Evolutionary conservation across 108 stramenopile species (phyloP).

Genomic region (Cyclotella baltica): DNA sequence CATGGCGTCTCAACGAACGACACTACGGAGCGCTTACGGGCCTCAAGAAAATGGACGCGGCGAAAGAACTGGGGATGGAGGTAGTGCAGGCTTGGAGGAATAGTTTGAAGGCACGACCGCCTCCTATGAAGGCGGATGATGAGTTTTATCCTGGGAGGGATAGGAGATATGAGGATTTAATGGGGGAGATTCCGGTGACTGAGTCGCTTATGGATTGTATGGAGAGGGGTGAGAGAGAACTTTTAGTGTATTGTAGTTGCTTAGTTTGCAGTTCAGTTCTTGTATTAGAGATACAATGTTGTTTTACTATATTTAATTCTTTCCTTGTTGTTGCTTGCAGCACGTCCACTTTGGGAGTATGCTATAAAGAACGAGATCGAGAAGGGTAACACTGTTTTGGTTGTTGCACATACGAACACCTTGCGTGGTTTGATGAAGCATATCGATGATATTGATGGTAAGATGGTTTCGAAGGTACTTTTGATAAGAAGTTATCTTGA

Average conservation of each 20-base stretch:
- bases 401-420: constrained; percentile 84
- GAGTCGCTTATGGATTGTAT: constrained; percentile 69
- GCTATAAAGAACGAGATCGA: constrained; percentile 61
- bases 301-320: too few relatives aligned
- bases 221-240: constrained; percentile 57
- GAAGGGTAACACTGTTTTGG: constrained; percentile 73
- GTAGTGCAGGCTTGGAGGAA: constrained; percentile 75
- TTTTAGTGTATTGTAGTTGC: not conserved
- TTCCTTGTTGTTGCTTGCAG: not conserved
- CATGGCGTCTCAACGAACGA: constrained; percentile 86
- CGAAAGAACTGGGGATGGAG: constrained; percentile 62
- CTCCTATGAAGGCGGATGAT: constrained; percentile 59
- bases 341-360: constrained; percentile 72
- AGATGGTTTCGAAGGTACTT: not conserved
- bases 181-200: constrained; percentile 55
- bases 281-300: too few relatives aligned
- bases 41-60: constrained; percentile 70
- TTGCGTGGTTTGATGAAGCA: constrained; percentile 76
- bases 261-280: not conserved
- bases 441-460: constrained; percentile 56
- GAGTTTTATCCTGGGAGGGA: constrained; percentile 58
- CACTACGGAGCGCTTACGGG: constrained; percentile 85
- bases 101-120: constrained; percentile 62
- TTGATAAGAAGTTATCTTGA: not conserved
- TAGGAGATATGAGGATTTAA: constrained; percentile 61